Conservation (phyloP, 345 rosid species). For the Linum trigynum region DNA sequence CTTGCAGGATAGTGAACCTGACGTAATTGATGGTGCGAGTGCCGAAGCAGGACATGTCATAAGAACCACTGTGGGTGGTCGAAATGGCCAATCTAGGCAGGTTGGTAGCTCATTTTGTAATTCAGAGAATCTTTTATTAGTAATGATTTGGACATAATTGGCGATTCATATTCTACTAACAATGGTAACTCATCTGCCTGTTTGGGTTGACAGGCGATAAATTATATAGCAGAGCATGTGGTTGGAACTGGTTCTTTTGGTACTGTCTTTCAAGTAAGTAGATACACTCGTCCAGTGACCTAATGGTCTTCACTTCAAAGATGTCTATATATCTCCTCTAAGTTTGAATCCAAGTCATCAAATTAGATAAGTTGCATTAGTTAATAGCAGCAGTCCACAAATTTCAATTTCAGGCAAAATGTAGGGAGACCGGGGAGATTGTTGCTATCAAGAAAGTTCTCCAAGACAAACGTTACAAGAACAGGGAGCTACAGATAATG, state of each 20-base stretch:
- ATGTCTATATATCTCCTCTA: no score
- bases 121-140: neutral
- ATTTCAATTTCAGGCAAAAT: constrained; percentile 66
- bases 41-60: constrained; percentile 90
- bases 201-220: constrained; percentile 52
- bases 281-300: constrained; percentile 10
- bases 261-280: constrained; percentile 82
- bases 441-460: constrained; percentile 98
- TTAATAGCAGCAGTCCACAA: constrained; percentile 12
- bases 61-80: constrained; percentile 76
- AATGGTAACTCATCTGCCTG: constrained; percentile 13
- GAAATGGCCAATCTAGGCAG: constrained; percentile 92
- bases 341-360: neutral
- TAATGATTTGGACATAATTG: neutral
- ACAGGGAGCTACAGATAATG: constrained; percentile 89
- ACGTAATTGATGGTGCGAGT: constrained; percentile 72
- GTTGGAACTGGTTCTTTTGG: constrained; percentile 98
- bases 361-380: neutral
- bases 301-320: neutral
- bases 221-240: constrained; percentile 87
- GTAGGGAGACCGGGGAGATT: constrained; percentile 87
- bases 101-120: constrained; percentile 22
- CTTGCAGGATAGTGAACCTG: constrained; percentile 85
- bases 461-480: constrained; percentile 95
- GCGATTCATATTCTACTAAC: constrained; percentile 4